These are phyloP conservation scores for Penicillium pulvis DNA, from an alignment of 495 filamentous ascomycete genomes.

Conservation along the genomic window DNA sequence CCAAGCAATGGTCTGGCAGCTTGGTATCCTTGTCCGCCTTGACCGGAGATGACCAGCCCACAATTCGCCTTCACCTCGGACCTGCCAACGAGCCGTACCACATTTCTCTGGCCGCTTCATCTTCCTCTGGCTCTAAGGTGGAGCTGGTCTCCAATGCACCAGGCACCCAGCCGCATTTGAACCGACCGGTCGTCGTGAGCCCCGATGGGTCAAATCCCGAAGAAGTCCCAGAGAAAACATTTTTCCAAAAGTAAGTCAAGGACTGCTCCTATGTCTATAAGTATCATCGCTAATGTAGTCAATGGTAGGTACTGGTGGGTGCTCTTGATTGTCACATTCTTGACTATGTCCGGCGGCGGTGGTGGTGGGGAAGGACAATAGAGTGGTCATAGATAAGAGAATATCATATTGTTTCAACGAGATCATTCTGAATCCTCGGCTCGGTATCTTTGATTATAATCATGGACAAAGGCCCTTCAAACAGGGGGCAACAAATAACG, in stretches of 20 bases:
- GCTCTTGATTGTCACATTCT: constrained; percentile 42
- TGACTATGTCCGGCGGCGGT: constrained; percentile 47
- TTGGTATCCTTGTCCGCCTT: constrained; percentile 37
- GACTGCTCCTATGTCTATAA: neutral
- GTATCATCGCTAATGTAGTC: neutral
- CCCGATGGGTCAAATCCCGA: constrained; percentile 42
- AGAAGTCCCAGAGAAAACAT: constrained; percentile 42
- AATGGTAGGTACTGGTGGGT: constrained; percentile 50
- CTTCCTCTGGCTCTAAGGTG: constrained; percentile 19
- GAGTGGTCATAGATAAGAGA: neutral
- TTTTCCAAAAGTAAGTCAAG: constrained; percentile 49
- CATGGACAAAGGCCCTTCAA: neutral
- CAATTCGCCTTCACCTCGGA: constrained; percentile 40
- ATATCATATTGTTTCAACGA: neutral
- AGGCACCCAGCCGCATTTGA: constrained; percentile 42
- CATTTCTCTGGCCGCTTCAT: constrained; percentile 30
- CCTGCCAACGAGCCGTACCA: constrained; percentile 41
- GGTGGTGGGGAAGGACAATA: constrained; percentile 39
- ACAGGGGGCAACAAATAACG: neutral
- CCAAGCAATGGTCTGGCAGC: constrained; percentile 46
- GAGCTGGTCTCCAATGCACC: constrained; percentile 31
- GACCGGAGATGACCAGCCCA: constrained; percentile 24
- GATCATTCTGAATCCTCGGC: neutral
- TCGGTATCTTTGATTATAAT: neutral
- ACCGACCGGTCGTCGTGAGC: constrained; percentile 43